Conservation (phyloP, 2,329 filamentous ascomycete species). For the Pseudogymnoascus sp. region DNA sequence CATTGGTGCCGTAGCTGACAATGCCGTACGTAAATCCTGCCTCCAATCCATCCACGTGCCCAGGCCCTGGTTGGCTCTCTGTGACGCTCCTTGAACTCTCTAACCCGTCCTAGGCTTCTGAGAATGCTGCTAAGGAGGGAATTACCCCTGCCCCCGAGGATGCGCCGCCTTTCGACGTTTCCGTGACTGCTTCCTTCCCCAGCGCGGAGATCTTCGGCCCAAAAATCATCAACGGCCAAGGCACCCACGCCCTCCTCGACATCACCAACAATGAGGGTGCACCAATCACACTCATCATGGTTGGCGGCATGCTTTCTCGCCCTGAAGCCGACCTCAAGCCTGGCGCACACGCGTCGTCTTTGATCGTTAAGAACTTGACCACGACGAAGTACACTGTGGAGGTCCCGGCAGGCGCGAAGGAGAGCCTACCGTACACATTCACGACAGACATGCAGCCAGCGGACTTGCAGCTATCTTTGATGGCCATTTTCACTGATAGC, state of each 20-base stretch:
- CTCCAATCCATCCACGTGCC: conserved; percentile 24
- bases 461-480: conserved; percentile 71
- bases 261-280: conserved; percentile 76
- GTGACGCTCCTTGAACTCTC: conserved; percentile 15
- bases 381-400: conserved; percentile 63
- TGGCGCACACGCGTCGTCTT: conserved; percentile 40
- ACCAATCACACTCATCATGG: conserved; percentile 65
- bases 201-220: conserved; percentile 75
- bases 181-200: conserved; percentile 55
- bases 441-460: conserved; percentile 87
- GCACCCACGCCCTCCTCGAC: conserved; percentile 74
- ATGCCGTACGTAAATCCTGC: conserved; percentile 43
- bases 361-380: conserved; percentile 78
- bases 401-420: conserved; percentile 67
- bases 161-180: conserved; percentile 51
- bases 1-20: conserved; percentile 55
- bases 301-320: conserved; percentile 64
- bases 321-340: conserved; percentile 36
- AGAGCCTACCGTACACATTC: conserved; percentile 75
- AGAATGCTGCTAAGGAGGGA: conserved; percentile 15
- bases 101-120: conserved; percentile 13
- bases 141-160: conserved; percentile 14
- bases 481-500: conserved; percentile 62
- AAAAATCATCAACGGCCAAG: conserved; percentile 87
- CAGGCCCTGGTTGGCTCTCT: background rate